Conservation (phyloP, 352 stramenopile genomes). For the Pythium vanterpoolii region DNA sequence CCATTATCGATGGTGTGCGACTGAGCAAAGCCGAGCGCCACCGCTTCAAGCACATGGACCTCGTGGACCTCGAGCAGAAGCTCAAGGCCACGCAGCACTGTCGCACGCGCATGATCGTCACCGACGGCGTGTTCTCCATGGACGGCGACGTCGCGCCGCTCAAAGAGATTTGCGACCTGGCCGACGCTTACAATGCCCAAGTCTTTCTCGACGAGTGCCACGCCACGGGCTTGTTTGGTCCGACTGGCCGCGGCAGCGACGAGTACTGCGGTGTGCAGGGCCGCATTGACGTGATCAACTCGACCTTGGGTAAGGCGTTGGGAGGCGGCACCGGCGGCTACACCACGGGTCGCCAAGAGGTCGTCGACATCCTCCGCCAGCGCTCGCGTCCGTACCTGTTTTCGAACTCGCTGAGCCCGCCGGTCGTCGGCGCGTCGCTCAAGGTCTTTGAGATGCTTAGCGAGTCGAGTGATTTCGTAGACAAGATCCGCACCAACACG, state of each 20-base stretch:
- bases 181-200: constrained; percentile 91
- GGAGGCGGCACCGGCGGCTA: constrained; percentile 92
- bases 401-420: constrained; percentile 90
- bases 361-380: constrained; percentile 92
- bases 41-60: constrained; percentile 93
- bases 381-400: constrained; percentile 92
- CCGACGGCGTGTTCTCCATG: constrained; percentile 95
- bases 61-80: constrained; percentile 88
- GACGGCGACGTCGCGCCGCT: constrained; percentile 92
- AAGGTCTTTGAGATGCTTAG: constrained; percentile 93
- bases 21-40: constrained; percentile 92
- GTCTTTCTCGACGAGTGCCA: constrained; percentile 95
- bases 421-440: constrained; percentile 92
- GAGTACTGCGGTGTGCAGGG: constrained; percentile 90
- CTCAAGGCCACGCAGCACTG: constrained; percentile 88
- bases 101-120: constrained; percentile 89
- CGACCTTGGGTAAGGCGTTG: constrained; percentile 92
- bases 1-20: constrained; percentile 93
- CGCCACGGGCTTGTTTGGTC: constrained; percentile 92
- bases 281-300: constrained; percentile 93
- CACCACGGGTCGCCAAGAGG: constrained; percentile 85
- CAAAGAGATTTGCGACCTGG: constrained; percentile 87
- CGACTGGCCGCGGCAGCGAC: constrained; percentile 89
- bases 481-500: constrained; percentile 88
- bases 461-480: constrained; percentile 77